Conservation (phyloP, 2,329 filamentous ascomycete genomes). For the Xylaria sp. region DNA sequence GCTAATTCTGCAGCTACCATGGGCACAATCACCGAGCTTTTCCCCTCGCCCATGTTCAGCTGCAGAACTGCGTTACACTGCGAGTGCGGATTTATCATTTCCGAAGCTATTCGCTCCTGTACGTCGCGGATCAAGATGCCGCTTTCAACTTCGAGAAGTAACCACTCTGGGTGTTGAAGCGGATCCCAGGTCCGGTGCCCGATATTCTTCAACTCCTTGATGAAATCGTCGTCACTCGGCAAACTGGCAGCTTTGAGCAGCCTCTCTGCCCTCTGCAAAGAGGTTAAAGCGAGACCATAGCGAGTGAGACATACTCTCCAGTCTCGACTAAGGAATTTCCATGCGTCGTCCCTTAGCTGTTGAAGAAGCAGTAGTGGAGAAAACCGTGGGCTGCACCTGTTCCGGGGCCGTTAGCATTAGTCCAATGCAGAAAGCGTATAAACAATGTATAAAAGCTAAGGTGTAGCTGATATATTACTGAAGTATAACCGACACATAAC, state of each 20-base stretch:
- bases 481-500: too few relatives aligned
- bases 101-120: slow-evolving; percentile 4
- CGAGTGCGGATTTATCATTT: slow-evolving; percentile 12
- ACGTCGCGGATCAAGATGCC: slow-evolving; percentile 15
- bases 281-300: background rate
- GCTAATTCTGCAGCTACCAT: slow-evolving; percentile 55
- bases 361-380: slow-evolving; percentile 6
- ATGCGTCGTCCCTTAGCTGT: background rate
- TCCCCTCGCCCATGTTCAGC: slow-evolving; percentile 44
- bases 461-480: too few relatives aligned
- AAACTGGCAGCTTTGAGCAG: slow-evolving; percentile 1
- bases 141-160: slow-evolving; percentile 20
- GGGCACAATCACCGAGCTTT: slow-evolving; percentile 63
- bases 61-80: slow-evolving; percentile 8
- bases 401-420: too few relatives aligned
- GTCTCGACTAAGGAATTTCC: background rate
- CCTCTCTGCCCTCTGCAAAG: slow-evolving; percentile 4
- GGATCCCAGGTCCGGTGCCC: slow-evolving; percentile 15
- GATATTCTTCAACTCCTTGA: slow-evolving; percentile 5
- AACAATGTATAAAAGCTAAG: too few relatives aligned
- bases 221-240: background rate
- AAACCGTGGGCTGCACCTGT: slow-evolving; percentile 5
- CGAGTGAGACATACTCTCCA: background rate
- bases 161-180: slow-evolving; percentile 17
- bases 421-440: too few relatives aligned